Percentiles rank a stretch among this genome's conserved stretches.
phyloP scores from a whole-genome alignment of 192 early-diverging fungal species.

The Polychytrium aggregatum region DNA sequence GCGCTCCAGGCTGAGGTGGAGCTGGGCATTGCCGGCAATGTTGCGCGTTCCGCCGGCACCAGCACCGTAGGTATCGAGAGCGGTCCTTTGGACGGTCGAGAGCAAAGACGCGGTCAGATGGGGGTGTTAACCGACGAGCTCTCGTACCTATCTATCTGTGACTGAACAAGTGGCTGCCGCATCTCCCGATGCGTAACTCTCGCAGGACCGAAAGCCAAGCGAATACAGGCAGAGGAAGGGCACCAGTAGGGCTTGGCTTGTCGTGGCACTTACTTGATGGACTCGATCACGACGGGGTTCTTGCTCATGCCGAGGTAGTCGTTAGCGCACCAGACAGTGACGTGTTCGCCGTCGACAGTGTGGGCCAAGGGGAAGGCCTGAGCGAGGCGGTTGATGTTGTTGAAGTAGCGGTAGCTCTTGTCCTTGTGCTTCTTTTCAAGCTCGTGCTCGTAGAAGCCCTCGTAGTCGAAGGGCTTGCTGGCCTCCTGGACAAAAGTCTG shows the following conservation, averaged over 20 bases:
- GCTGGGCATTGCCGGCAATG: conserved; percentile 95
- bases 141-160: conserved; percentile 1
- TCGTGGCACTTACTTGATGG: conserved; percentile 70
- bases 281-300: conserved; percentile 69
- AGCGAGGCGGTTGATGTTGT: conserved; percentile 98
- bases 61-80: conserved; percentile 91
- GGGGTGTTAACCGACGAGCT: background rate
- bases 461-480: conserved; percentile 69
- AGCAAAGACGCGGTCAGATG: conserved; percentile 6
- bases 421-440: conserved; percentile 93
- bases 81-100: conserved; percentile 37
- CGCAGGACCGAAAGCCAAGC: background rate
- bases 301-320: conserved; percentile 97
- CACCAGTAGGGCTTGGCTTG: background rate
- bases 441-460: conserved; percentile 69
- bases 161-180: no score
- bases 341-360: conserved; percentile 74
- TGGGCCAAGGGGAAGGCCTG: conserved; percentile 87
- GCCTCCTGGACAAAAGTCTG: background rate
- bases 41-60: conserved; percentile 98
- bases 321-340: conserved; percentile 98
- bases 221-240: background rate
- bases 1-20: conserved; percentile 82
- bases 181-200: no score
- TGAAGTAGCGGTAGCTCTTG: conserved; percentile 98